Evolutionary conservation across 2,329 filamentous ascomycete species (phyloP).

Genomic region (Zelopaecilomyces penicillatus): DNA sequence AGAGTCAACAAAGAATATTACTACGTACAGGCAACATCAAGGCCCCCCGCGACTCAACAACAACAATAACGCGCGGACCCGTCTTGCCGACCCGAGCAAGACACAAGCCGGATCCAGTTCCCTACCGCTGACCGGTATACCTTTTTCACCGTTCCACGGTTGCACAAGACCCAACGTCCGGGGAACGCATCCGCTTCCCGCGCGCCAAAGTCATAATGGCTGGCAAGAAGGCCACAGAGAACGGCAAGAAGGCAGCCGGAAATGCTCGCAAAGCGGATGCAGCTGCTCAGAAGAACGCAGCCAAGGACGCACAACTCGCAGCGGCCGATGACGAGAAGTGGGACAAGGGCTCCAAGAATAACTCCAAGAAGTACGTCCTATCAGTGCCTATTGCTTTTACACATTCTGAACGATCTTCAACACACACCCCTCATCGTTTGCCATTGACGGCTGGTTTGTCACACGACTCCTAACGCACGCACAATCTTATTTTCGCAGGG

Average conservation of each 20-base stretch:
- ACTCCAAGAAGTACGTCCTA: slow-evolving; percentile 69
- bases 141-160: no score
- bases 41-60: not conserved
- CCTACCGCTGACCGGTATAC: no score
- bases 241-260: slow-evolving; percentile 80
- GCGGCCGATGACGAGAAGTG: slow-evolving; percentile 68
- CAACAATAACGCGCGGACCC: not conserved
- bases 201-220: slow-evolving; percentile 44
- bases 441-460: no score
- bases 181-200: not conserved
- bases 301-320: slow-evolving; percentile 56
- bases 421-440: no score
- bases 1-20: no score
- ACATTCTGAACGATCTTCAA: no score
- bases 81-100: no score
- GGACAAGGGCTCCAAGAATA: slow-evolving; percentile 78
- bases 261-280: slow-evolving; percentile 89
- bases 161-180: not conserved
- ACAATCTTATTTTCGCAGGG: slow-evolving; percentile 15
- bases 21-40: not conserved
- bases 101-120: no score
- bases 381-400: not conserved
- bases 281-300: slow-evolving; percentile 71
- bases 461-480: no score
- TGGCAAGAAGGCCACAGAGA: slow-evolving; percentile 66